Evolutionary conservation across 1,284 basidiomycete genomes (phyloP), one percentile per base, ranked within the genome.

Genomic region (Stygiomarasmius scandens): DNA sequence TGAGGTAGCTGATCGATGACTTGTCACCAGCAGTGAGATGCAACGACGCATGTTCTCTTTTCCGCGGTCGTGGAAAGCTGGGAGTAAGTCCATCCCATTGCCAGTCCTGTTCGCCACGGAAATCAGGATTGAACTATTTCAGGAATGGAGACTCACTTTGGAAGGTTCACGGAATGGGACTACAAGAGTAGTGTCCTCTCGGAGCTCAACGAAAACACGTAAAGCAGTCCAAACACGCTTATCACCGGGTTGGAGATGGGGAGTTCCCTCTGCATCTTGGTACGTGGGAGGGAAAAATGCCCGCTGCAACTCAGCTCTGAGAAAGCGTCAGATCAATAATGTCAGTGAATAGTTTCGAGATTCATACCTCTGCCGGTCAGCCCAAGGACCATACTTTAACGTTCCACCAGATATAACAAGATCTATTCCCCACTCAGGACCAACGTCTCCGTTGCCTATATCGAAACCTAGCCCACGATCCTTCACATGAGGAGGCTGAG

Each of bases 341-440:
- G n/a, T n/a, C n/a, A n/a, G n/a, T n/a, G n/a, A n/a, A n/a, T n/a
- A n/a, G n/a, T n/a, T n/a, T n/a, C n/a, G n/a, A n/a, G n/a, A n/a
- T n/a, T n/a, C n/a, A 60, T 67, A 87, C 89, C 93, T 80, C 72
- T 96, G 95, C 25, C 94, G 81, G 73, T 98, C 95, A 20, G 93
- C 87, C 95, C 95, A 98, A 3, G 95, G 95, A 0, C 95, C 95
- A 68, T 97, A 97, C 32, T 86, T 84, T 44, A 96, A 64, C 27
- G 79, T 72, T 0, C 92, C 95, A 16, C 87, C 86, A 59, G 85
- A 79, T 10, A 96, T 76, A 19, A 86, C 81, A n/a, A 97, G 63
- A 65, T 97, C 92, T 29, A 96, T 75, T 3, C 94, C 93, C 89
- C 94, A 97, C 67, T 97, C 93, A 11, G 95, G 95, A n/a, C 90